Base-by-base conservation (phyloP, 2,329 filamentous ascomycete species). In the Botryosphaeria dothidea region DNA sequence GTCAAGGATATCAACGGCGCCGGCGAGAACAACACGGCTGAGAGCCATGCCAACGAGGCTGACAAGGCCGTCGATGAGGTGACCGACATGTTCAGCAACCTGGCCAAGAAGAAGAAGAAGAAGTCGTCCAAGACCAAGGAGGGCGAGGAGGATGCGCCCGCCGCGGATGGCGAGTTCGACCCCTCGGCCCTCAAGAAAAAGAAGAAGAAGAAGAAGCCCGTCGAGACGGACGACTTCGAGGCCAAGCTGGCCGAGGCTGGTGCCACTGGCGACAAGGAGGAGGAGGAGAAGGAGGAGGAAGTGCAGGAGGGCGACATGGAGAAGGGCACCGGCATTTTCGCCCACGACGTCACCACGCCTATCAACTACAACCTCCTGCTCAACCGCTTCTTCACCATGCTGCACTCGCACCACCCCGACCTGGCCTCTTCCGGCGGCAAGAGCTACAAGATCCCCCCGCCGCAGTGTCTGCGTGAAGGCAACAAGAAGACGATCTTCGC, bases 401-500 rank as follows among this genome's bases (percentile, higher is more conserved):
- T 99, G 69, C 89, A 95, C 80, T 92, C 94, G 81, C 93, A 96
- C 85, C 96, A 99, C 84, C 95, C 95, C 72, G 95, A 99, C 78
- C 90, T 98, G 75, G 90, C 94, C 69, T 90, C 92, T 68, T 92
- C 89, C 78, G 92, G 92, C 70, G 88, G 89, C 75, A 95, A 93
- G 86, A 96, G 91, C 81, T 99, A 98, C 88, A 98, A 98, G 88
- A 99, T 99, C 72, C 95, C 95, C 61, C 95, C 95, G 62, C 95
- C 95, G 58, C 95, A 99, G 84, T 98, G 95, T 83, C 88, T 98
- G 77, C 93, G 95, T 83, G 95, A 99, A 93, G 95, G 95, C 79
- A 99, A 99, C 89, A 96, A 97, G 88, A 96, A 96, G 90, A 99
- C 95, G 68, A 97, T 99, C 76, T 99, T 99, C 76, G 95, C 94